phyloP scores from a whole-genome alignment of 2,329 filamentous ascomycete genomes.

The Venturia nashicola region DNA sequence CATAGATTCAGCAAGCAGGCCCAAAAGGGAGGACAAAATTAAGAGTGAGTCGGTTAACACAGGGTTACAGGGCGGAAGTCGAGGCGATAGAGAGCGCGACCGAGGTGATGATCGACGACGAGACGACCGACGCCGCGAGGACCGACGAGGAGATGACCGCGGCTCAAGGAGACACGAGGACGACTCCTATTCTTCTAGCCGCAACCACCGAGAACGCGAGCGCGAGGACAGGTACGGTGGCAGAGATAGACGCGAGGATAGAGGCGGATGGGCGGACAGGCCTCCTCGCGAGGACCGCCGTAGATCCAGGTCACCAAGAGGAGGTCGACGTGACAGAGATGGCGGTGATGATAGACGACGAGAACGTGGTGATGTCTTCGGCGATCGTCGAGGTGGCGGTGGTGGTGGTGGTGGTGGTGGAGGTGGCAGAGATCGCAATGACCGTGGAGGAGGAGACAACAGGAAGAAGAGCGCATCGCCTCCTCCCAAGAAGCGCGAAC shows the following conservation, averaged over 20 bases:
- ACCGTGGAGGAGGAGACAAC: conserved; percentile 43
- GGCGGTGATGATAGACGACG: conserved; percentile 34
- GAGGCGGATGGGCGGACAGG: conserved; percentile 58
- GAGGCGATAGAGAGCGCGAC: conserved; percentile 21
- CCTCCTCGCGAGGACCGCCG: conserved; percentile 1
- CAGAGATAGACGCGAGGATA: conserved; percentile 39
- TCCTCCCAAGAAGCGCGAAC: conserved; percentile 77
- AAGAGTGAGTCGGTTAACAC: conserved; percentile 7
- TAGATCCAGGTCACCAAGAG: conserved; percentile 23
- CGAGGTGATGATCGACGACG: conserved; percentile 23
- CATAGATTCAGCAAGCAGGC: conserved; percentile 10
- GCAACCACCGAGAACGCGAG: conserved; percentile 84
- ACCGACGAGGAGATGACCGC: conserved; percentile 59
- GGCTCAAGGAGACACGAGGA: conserved; percentile 59
- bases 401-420: conserved; percentile 11
- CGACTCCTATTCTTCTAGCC: conserved; percentile 85
- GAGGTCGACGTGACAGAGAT: conserved; percentile 44
- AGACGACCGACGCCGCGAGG: conserved; percentile 37
- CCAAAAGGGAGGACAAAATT: conserved; percentile 17
- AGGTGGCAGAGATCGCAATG: conserved; percentile 27
- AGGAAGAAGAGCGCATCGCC: conserved; percentile 66
- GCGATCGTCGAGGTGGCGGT: conserved; percentile 20
- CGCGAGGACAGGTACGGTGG: conserved; percentile 83
- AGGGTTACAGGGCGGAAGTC: background rate
- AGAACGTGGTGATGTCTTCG: conserved; percentile 40